Evolutionary conservation across 371 early-diverging fungal species (phyloP).

Genomic region (Nematocida sp.): DNA sequence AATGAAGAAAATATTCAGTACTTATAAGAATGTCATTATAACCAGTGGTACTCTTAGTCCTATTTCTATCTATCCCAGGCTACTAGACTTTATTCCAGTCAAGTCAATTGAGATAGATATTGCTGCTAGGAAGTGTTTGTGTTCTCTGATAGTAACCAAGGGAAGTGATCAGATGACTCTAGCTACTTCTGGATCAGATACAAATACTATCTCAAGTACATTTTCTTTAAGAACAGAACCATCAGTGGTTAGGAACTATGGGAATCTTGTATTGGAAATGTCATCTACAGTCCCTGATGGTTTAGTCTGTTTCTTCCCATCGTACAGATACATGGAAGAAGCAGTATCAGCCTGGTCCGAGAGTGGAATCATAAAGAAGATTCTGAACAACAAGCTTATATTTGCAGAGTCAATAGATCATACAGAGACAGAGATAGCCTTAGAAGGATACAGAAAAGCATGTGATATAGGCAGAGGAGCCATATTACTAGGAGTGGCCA

Average conservation of each 20-base stretch:
- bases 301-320: slow-evolving; percentile 94
- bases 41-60: slow-evolving; percentile 98
- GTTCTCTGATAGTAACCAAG: slow-evolving; percentile 73
- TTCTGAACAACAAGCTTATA: slow-evolving; percentile 87
- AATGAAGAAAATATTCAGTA: slow-evolving; percentile 83
- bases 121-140: slow-evolving; percentile 81
- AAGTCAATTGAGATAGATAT: slow-evolving; percentile 76
- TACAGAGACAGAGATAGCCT: slow-evolving; percentile 85
- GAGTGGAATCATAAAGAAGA: slow-evolving; percentile 69
- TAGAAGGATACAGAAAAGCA: slow-evolving; percentile 85
- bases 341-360: slow-evolving; percentile 96
- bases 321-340: slow-evolving; percentile 94
- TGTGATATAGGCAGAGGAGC: slow-evolving; percentile 97
- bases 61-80: slow-evolving; percentile 92
- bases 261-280: slow-evolving; percentile 86
- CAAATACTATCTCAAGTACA: slow-evolving; percentile 64
- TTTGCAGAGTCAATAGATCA: slow-evolving; percentile 98
- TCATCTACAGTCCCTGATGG: slow-evolving; percentile 91
- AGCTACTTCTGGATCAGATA: slow-evolving; percentile 7
- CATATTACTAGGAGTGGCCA: slow-evolving; percentile 90
- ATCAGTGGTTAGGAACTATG: slow-evolving; percentile 96
- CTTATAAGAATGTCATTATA: slow-evolving; percentile 89
- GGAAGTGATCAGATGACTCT: slow-evolving; percentile 65
- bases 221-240: slow-evolving; percentile 94
- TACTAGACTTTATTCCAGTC: slow-evolving; percentile 77